Evolutionary conservation across 139 green algal genomes (phyloP), one percentile per base, ranked within the genome.

Genomic region (Closterium sp.): DNA sequence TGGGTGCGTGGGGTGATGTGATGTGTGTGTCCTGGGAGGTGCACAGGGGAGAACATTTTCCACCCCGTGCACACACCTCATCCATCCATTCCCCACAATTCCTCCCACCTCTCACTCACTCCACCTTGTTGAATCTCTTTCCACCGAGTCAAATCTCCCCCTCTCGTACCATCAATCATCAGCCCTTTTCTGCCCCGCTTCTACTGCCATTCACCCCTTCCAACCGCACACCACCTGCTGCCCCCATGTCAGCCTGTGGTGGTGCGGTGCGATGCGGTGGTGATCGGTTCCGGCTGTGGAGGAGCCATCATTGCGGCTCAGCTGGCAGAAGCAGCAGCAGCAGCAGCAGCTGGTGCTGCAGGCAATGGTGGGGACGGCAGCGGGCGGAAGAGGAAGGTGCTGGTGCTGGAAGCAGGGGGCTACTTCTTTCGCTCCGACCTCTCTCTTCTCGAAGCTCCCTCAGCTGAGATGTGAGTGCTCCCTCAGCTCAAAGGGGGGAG

Each of bases 391-490:
- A 79, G 62, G 62, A 86, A 86, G 29, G 96, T 97, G 30, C 32
- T 97, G 45, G 96, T 97, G 7, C 89, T 97, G 70, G 96, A 97
- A 90, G 97, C 97, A 90, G 94, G 94, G 1, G 45, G 70, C 0
- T 97, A 96, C 91, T 70, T 94, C 31, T 70, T 89, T 0, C 94
- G 91, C 11, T 32, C 34, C 0, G 85, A 95, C 5, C 87, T 97
- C 91, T 89, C 90, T 2, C 91, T 87, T 2, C 22, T 79, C 21
- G 94, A 94, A 73, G 84, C 31, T 17, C 86, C 31, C 30, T 50
- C 92, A 5, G 62, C 62, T 27, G 9, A 79, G 42, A 5, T 62
- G 42, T 62, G 42, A 62, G 42, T 62, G 7, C n/a, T n/a, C n/a
- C n/a, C n/a, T n/a, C n/a, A n/a, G n/a, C n/a, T n/a, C n/a, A n/a